Evolutionary conservation across 2,329 filamentous ascomycete species (phyloP).

Genomic region (Didymella glomerata): DNA sequence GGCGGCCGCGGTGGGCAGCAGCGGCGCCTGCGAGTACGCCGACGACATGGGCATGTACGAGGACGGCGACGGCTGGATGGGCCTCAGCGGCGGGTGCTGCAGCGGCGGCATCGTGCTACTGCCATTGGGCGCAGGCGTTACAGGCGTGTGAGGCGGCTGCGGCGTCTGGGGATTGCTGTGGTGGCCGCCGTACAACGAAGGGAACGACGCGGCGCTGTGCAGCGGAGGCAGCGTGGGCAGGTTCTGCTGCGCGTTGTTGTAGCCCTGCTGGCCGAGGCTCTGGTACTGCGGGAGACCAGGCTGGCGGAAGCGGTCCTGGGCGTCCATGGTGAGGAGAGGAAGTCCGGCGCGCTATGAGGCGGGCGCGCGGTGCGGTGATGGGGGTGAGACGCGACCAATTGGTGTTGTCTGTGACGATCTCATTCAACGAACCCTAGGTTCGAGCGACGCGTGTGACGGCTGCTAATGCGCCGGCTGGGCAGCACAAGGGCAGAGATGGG

Average conservation of each 20-base stretch:
- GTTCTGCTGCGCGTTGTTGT: constrained; percentile 42
- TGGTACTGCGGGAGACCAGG: constrained; percentile 46
- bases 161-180: constrained; percentile 52
- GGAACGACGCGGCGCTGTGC: constrained; percentile 42
- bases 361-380: constrained; percentile 23
- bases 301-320: constrained; percentile 48
- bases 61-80: constrained; percentile 49
- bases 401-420: constrained; percentile 36
- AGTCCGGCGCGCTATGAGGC: constrained; percentile 16
- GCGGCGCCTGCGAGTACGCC: constrained; percentile 47
- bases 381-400: constrained; percentile 45
- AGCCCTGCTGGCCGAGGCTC: constrained; percentile 42
- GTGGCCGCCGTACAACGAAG: constrained; percentile 46
- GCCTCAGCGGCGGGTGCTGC: constrained; percentile 50
- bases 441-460: constrained; percentile 37
- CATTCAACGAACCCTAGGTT: constrained; percentile 44
- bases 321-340: constrained; percentile 43
- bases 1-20: constrained; percentile 46
- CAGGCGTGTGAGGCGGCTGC: constrained; percentile 49
- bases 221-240: constrained; percentile 49
- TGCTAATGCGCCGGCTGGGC: constrained; percentile 37
- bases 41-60: constrained; percentile 45
- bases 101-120: constrained; percentile 47
- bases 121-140: constrained; percentile 43
- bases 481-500: constrained; percentile 38